Percentiles rank a stretch among this genome's conserved stretches.
These are phyloP conservation scores for Kodamaea leandrae DNA, from an alignment of 805 yeast genomes.

Conservation along the genomic window DNA sequence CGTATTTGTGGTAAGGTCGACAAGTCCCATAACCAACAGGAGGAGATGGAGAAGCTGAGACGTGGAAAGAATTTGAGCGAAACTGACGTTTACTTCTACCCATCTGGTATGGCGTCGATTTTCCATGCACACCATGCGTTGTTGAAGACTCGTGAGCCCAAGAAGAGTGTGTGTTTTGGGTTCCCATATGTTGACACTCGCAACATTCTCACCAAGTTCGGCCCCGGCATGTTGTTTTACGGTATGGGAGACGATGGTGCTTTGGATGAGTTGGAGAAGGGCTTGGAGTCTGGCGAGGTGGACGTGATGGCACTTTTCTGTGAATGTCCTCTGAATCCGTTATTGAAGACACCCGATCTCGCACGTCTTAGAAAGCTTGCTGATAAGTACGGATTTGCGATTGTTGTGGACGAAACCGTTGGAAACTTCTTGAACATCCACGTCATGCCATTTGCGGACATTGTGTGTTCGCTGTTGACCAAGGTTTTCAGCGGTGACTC, in stretches of 20 bases:
- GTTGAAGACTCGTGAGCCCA: conserved; percentile 26
- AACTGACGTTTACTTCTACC: conserved; percentile 77
- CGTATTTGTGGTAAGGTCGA: conserved; percentile 70
- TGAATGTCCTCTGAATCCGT: conserved; percentile 95
- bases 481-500: conserved; percentile 94
- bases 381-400: conserved; percentile 65
- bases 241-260: conserved; percentile 80
- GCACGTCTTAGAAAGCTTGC: conserved; percentile 62
- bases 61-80: conserved; percentile 39
- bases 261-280: conserved; percentile 59
- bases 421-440: conserved; percentile 87
- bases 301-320: conserved; percentile 77
- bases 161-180: conserved; percentile 88
- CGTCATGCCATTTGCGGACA: conserved; percentile 78
- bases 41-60: conserved; percentile 25
- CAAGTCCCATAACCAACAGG: conserved; percentile 30
- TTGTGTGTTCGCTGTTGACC: conserved; percentile 82
- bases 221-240: conserved; percentile 83
- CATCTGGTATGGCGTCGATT: conserved; percentile 92
- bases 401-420: conserved; percentile 91
- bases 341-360: conserved; percentile 80
- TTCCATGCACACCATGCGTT: conserved; percentile 72
- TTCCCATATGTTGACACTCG: conserved; percentile 94
- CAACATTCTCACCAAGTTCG: conserved; percentile 82
- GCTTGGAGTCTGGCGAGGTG: conserved; percentile 53